phyloP scores from a whole-genome alignment of 352 stramenopile genomes.

The Stephanocyclus meneghinianus region DNA sequence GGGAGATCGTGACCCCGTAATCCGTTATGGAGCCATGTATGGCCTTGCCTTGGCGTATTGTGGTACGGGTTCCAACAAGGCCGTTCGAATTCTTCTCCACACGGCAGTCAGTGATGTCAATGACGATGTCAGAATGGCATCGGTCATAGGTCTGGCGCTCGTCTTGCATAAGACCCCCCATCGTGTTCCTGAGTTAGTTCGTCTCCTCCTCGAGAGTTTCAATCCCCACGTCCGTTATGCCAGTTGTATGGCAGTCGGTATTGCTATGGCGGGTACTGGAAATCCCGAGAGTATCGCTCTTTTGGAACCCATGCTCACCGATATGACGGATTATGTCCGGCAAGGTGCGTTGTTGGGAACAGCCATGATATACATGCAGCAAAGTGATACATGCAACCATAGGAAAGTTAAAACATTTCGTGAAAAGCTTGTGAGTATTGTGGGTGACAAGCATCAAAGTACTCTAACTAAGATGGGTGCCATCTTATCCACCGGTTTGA shows the following conservation, averaged over 20 bases:
- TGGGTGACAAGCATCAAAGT: constrained; percentile 96
- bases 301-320: constrained; percentile 96
- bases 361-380: constrained; percentile 98
- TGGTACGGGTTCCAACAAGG: constrained; percentile 96
- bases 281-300: constrained; percentile 95
- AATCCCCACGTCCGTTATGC: constrained; percentile 99
- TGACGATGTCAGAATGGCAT: constrained; percentile 97
- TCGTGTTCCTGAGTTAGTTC: constrained; percentile 85
- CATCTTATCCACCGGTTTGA: constrained; percentile 94
- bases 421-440: constrained; percentile 74
- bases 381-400: constrained; percentile 86
- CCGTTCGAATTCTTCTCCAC: constrained; percentile 94
- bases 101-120: constrained; percentile 98
- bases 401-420: constrained; percentile 87
- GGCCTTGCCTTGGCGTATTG: constrained; percentile 96
- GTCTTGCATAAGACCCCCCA: constrained; percentile 97
- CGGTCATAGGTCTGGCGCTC: constrained; percentile 95
- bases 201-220: constrained; percentile 97
- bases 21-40: constrained; percentile 98
- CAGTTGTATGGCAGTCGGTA: constrained; percentile 97
- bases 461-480: constrained; percentile 99
- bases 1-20: constrained; percentile 95
- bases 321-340: constrained; percentile 97
- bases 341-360: constrained; percentile 95
- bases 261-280: constrained; percentile 95